Evolutionary conservation across 108 stramenopile genomes (phyloP).

Genomic region (Fragilaria crotonensis): DNA sequence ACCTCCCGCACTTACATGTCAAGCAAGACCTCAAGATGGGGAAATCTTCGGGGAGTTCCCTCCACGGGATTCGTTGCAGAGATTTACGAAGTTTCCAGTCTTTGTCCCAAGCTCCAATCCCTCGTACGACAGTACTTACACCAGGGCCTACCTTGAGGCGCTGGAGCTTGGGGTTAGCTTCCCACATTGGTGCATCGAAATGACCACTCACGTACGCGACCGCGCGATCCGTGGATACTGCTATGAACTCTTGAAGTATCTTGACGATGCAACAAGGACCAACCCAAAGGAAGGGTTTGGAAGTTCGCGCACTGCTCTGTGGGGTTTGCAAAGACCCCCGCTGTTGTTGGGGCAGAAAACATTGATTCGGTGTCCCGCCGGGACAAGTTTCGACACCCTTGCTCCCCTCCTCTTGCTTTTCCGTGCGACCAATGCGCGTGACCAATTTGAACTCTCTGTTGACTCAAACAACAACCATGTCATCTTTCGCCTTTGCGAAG

Average conservation of each 20-base stretch:
- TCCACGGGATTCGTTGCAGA: slow-evolving; percentile 47
- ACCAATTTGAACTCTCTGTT: slow-evolving; percentile 55
- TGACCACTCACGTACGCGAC: slow-evolving; percentile 37
- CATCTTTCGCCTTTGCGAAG: slow-evolving; percentile 30
- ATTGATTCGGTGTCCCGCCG: slow-evolving; percentile 31
- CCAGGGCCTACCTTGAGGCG: slow-evolving; percentile 36
- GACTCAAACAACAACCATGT: slow-evolving; percentile 23
- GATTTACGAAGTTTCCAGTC: slow-evolving; percentile 74
- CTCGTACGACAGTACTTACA: slow-evolving; percentile 61
- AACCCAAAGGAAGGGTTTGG: slow-evolving; percentile 73
- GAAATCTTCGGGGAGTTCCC: slow-evolving; percentile 89
- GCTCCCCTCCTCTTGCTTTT: slow-evolving; percentile 58
- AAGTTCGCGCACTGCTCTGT: slow-evolving; percentile 54
- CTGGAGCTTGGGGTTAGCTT: slow-evolving; percentile 10
- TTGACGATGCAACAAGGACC: slow-evolving; percentile 44
- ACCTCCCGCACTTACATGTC: slow-evolving; percentile 76
- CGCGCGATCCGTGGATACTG: slow-evolving; percentile 54
- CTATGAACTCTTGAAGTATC: slow-evolving; percentile 49
- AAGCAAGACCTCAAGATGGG: slow-evolving; percentile 83
- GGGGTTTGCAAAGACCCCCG: slow-evolving; percentile 83
- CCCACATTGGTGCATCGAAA: not conserved
- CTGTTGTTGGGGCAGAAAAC: slow-evolving; percentile 51
- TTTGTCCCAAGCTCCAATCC: slow-evolving; percentile 78
- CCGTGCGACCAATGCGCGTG: slow-evolving; percentile 67
- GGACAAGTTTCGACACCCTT: slow-evolving; percentile 39